phyloP scores from a whole-genome alignment of 441 rosid species.

The Syzygium malaccense region DNA sequence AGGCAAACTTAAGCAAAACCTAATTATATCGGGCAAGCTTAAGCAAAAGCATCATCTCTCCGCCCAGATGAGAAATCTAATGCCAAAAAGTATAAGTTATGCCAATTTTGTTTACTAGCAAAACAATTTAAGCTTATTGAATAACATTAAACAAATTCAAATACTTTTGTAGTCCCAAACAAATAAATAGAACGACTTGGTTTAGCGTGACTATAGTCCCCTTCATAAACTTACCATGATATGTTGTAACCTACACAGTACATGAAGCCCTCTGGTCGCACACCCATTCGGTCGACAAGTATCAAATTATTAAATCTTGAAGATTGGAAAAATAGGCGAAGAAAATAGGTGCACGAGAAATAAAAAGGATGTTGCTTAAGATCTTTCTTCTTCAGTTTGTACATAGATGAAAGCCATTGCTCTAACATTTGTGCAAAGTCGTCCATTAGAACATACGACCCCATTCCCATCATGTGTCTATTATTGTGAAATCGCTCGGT shows the following conservation, averaged over 20 bases:
- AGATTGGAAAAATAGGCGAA: neutral
- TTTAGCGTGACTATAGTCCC: neutral
- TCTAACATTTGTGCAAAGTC: neutral
- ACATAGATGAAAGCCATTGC: neutral
- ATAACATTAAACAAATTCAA: neutral
- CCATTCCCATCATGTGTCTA: neutral
- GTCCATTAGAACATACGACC: neutral
- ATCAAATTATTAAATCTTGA: neutral
- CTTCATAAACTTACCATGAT: neutral
- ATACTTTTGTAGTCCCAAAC: neutral
- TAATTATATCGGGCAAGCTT: too few relatives aligned
- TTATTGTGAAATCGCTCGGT: neutral
- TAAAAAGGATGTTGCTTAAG: neutral
- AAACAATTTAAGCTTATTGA: neutral
- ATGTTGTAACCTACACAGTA: neutral
- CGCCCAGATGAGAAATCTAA: neutral
- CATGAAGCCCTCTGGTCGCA: neutral
- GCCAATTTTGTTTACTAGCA: neutral
- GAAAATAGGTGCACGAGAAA: neutral
- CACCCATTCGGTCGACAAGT: neutral
- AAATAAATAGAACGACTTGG: neutral
- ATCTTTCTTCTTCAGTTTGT: neutral
- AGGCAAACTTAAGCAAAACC: too few relatives aligned
- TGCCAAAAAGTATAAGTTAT: neutral
- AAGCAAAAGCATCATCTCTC: neutral